Percentiles rank a stretch among this genome's conserved stretches.
These are phyloP conservation scores for Pouteria campechiana DNA, from an alignment of 179 eudicot species.

Conservation along the genomic window DNA sequence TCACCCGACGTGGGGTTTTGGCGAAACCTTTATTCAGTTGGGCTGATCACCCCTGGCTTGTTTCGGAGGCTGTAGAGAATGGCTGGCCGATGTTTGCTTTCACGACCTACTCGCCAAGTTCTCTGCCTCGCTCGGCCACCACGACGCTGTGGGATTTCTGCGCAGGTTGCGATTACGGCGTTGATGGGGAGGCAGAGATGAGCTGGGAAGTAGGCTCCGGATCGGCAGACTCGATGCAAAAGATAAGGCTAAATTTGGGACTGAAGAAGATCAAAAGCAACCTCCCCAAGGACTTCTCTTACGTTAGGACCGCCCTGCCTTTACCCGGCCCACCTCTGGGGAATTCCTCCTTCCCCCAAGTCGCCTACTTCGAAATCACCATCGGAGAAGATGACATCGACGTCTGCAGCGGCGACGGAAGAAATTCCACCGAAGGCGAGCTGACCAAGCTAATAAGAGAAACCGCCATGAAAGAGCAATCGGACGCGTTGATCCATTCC, in stretches of 20 bases:
- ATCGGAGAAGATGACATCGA: constrained; percentile 10
- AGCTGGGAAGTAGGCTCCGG: constrained; percentile 64
- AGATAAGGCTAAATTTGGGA: constrained; percentile 34
- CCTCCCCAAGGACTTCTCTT: constrained; percentile 8
- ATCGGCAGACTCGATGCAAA: constrained; percentile 68
- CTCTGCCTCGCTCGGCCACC: constrained; percentile 26
- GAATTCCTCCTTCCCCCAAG: constrained; percentile 60
- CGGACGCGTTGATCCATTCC: constrained; percentile 20
- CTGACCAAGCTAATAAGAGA: constrained; percentile 39
- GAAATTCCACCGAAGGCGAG: constrained; percentile 31
- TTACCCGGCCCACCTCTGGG: constrained; percentile 68
- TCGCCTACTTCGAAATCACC: constrained; percentile 74
- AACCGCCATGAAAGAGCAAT: constrained; percentile 10
- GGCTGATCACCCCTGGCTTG: constrained; percentile 61
- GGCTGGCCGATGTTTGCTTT: constrained; percentile 89
- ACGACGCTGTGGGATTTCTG: constrained; percentile 29
- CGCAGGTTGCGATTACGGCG: constrained; percentile 13
- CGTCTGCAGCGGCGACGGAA: constrained; percentile 1
- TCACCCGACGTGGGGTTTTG: constrained; percentile 23
- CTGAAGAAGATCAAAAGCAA: constrained; percentile 9
- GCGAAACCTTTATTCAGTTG: constrained; percentile 41
- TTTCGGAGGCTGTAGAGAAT: constrained; percentile 66
- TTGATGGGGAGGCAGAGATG: constrained; percentile 29
- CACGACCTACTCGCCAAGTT: constrained; percentile 2
- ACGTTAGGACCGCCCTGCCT: constrained; percentile 40